phyloP scores from a whole-genome alignment of 345 rosid genomes.

The Laguncularia racemosa region DNA sequence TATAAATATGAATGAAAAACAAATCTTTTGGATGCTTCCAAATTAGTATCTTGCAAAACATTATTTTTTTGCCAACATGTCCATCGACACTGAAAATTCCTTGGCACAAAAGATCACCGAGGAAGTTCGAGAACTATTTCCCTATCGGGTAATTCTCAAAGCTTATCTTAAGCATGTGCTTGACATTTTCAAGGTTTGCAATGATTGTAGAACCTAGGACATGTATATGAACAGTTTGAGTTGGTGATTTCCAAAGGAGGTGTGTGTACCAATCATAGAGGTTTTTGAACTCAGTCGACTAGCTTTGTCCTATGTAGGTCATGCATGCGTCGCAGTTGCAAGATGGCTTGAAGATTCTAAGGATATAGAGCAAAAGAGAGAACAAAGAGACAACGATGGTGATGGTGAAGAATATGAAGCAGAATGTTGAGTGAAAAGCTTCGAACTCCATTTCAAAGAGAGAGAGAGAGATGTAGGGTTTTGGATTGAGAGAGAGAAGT shows the following conservation, averaged over 20 bases:
- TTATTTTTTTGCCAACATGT: too few relatives aligned
- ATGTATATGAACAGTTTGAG: conserved; percentile 36
- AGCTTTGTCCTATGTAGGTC: conserved; percentile 19
- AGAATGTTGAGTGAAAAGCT: conserved; percentile 7
- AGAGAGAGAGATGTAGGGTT: too few relatives aligned
- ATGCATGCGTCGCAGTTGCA: conserved; percentile 35
- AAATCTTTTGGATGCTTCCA: too few relatives aligned
- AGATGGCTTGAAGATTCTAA: conserved; percentile 18
- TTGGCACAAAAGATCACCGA: conserved; percentile 60
- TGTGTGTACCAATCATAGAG: conserved; percentile 44
- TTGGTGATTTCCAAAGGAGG: conserved; percentile 28
- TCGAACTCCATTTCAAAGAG: too few relatives aligned
- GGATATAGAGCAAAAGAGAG: conserved; percentile 22
- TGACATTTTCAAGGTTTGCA: conserved; percentile 46
- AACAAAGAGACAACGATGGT: conserved; percentile 19
- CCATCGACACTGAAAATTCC: conserved; percentile 79
- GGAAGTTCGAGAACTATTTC: conserved; percentile 39
- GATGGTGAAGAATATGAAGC: conserved; percentile 26
- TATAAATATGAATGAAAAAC: too few relatives aligned
- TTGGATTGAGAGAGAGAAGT: too few relatives aligned
- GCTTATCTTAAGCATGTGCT: conserved; percentile 51
- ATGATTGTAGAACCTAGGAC: conserved; percentile 44
- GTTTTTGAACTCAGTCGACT: conserved; percentile 31
- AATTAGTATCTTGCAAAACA: too few relatives aligned
- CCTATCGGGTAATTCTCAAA: conserved; percentile 74